Evolutionary conservation across 345 rosid genomes (phyloP).

Genomic region (Heritiera littoralis): DNA sequence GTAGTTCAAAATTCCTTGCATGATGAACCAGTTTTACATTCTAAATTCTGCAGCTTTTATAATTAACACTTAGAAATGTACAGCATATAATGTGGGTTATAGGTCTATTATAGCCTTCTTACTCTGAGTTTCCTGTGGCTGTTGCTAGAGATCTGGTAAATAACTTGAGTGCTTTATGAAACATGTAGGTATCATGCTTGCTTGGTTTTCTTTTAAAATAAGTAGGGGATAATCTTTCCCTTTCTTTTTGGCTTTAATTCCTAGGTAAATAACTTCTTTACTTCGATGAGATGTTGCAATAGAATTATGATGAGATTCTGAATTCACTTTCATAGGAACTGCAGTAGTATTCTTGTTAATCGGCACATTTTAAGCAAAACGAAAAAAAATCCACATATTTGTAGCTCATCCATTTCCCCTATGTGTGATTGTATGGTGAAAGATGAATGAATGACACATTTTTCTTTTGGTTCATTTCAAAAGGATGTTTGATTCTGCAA

Average conservation of each 20-base stretch:
- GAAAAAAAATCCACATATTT: background rate
- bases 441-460: background rate
- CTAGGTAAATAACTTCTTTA: background rate
- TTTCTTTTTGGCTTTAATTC: too few species aligned
- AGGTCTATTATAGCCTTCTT: too few species aligned
- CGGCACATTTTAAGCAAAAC: background rate
- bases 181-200: background rate
- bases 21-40: background rate
- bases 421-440: conserved; percentile 1
- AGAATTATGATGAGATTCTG: background rate
- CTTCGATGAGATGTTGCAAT: background rate
- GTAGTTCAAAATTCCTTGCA: background rate
- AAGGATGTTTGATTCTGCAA: conserved; percentile 87
- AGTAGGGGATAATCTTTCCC: too few species aligned
- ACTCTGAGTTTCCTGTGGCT: too few species aligned
- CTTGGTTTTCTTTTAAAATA: too few species aligned
- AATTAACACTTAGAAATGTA: background rate
- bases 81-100: too few species aligned
- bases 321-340: conserved; percentile 4
- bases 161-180: background rate
- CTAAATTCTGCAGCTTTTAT: background rate
- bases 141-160: background rate
- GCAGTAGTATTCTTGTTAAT: background rate
- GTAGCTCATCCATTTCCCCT: background rate
- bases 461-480: conserved; percentile 23